Conservation (phyloP, 495 filamentous ascomycete genomes). For the Opeltia flavorubescens region DNA sequence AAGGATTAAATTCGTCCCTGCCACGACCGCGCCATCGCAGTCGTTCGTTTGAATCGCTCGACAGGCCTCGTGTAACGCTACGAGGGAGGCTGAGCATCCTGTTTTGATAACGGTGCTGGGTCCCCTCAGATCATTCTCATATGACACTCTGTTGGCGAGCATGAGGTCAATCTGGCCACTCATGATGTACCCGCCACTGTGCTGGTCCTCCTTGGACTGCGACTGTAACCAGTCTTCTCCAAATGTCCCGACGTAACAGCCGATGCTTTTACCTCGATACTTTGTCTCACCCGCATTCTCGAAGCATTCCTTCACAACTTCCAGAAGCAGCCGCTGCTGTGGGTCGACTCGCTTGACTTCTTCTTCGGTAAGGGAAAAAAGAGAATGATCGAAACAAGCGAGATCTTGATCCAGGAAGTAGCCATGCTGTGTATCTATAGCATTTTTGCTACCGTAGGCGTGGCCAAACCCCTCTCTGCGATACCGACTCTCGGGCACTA, state of each 20-base stretch:
- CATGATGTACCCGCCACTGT: conserved; percentile 6
- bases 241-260: conserved; percentile 21
- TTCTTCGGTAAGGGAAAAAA: conserved; percentile 26
- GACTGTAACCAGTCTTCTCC: conserved; percentile 20
- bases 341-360: conserved; percentile 37
- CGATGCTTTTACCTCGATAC: conserved; percentile 23
- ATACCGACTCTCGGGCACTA: conserved; percentile 21
- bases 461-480: conserved; percentile 18
- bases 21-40: conserved; percentile 26
- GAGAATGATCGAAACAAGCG: conserved; percentile 18
- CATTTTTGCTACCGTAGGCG: conserved; percentile 3
- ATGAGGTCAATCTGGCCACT: conserved; percentile 9
- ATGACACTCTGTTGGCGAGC: conserved; percentile 21
- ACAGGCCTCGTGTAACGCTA: conserved; percentile 22
- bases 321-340: conserved; percentile 37
- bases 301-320: conserved; percentile 29
- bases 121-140: conserved; percentile 20
- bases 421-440: conserved; percentile 25
- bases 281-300: conserved; percentile 15
- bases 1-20: conserved; percentile 27
- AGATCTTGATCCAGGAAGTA: conserved; percentile 34
- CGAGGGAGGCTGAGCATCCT: conserved; percentile 24
- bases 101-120: conserved; percentile 21
- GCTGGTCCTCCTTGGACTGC: conserved; percentile 12
- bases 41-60: conserved; percentile 22